Base-by-base conservation (phyloP, 1,139 yeast species). In the Yamadazyma membranifaciens region DNA sequence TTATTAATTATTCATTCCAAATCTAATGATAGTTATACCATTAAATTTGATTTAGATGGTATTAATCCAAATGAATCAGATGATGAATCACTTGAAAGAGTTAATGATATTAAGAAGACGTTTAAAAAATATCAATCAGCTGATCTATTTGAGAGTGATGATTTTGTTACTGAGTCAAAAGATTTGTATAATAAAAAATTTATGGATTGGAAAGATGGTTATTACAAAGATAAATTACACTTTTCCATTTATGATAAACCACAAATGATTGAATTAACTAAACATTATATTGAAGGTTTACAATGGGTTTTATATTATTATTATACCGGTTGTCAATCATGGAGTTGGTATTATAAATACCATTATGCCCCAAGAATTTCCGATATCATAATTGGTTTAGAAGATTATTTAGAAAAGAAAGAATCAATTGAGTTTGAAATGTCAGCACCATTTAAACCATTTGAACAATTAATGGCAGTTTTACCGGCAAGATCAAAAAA, bases 381-480 rank as follows among this genome's bases (percentile, higher is more conserved):
- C 3, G 98, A 91, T 62, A 75, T 91, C 48, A 63, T 76, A 25
- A 68, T 74, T 45, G 97, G 96, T 32, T 67, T 91, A 40, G 74
- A 78, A 34, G 78, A 75, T 40, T 64, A 74, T 43, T 54, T 70
- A 35, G 59, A 60, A n/a, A 49, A 56, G 6, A 54, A 55, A n/a
- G 61, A 62, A 29, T 59, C 58, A n/a, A 73, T 87, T 44, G 61
- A 69, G 26, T 91, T 91, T 55, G 80, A 83, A 14, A 63, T 74
- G 51, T 91, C 95, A 4, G 59, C 63, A 10, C 98, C 98, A 0
- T 89, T 92, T 67, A 80, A 73, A 45, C 98, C 99, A 9, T 92
- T 88, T 63, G 95, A 92, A 60, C 99, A 94, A 67, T 76, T 94
- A 54, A 92, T 94, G 99, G 95, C 97, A 11, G 98, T 94, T 22